A percentile compares a stretch with the other conserved stretches of the same genome.
These are phyloP conservation scores for Oryza glaberrima DNA, from an alignment of 176 grass and related monocot species.

Conservation along the genomic window DNA sequence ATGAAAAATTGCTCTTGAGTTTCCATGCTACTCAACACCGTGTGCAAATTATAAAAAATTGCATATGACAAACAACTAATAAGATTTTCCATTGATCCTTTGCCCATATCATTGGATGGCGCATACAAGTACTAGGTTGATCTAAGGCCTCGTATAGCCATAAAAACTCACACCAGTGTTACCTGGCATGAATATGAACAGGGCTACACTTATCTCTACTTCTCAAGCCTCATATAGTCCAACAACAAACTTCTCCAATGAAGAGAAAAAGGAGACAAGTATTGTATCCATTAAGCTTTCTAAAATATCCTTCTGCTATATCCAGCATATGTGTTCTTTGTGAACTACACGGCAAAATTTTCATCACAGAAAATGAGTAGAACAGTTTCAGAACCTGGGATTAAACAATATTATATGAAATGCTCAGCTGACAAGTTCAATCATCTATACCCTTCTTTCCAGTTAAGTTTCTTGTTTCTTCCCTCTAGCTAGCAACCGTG, in stretches of 20 bases:
- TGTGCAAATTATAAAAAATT: constrained; percentile 22
- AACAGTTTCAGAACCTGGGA: constrained; percentile 19
- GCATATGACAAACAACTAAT: background rate
- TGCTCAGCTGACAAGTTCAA: background rate
- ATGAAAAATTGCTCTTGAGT: constrained; percentile 27
- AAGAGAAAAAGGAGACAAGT: background rate
- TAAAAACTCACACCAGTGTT: background rate
- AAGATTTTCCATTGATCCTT: constrained; percentile 4
- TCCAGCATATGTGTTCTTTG: background rate
- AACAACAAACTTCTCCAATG: background rate
- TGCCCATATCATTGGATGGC: background rate
- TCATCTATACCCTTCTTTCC: background rate
- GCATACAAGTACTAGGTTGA: constrained; percentile 3
- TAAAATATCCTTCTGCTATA: constrained; percentile 25
- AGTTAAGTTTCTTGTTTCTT: background rate
- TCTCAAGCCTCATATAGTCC: background rate
- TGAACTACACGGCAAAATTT: constrained; percentile 20
- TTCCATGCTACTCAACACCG: background rate
- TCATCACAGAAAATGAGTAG: background rate
- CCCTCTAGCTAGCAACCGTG: background rate
- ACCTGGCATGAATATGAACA: background rate
- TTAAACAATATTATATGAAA: background rate
- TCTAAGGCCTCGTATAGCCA: constrained; percentile 17
- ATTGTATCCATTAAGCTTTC: background rate
- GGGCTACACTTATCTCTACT: background rate